Conservation (phyloP, 2,329 filamentous ascomycete species). For the Westerdykella aurantiaca region DNA sequence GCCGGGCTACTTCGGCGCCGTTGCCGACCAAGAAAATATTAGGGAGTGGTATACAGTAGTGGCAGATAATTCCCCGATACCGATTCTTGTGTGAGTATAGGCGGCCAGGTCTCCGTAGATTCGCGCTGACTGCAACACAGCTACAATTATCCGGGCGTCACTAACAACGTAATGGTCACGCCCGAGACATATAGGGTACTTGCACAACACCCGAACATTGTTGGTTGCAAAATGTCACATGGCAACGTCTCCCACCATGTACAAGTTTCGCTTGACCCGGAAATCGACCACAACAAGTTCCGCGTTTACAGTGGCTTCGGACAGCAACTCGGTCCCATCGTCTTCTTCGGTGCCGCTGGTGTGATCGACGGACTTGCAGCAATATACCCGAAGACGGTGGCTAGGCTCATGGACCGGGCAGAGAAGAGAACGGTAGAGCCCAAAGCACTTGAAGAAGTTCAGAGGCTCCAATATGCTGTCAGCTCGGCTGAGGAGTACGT, state of each 20-base stretch:
- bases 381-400: constrained; percentile 58
- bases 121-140: constrained; percentile 28
- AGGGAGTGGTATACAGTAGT: constrained; percentile 56
- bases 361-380: constrained; percentile 62
- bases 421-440: constrained; percentile 34
- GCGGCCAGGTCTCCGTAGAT: not conserved
- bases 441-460: constrained; percentile 44
- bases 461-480: constrained; percentile 55
- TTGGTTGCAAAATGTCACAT: constrained; percentile 65
- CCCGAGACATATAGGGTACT: constrained; percentile 55
- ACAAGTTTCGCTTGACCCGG: constrained; percentile 55
- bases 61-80: constrained; percentile 56
- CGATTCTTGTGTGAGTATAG: constrained; percentile 52
- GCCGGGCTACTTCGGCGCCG: constrained; percentile 59
- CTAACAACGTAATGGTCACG: constrained; percentile 57
- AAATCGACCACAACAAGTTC: constrained; percentile 55
- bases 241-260: constrained; percentile 60
- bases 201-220: constrained; percentile 59
- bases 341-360: constrained; percentile 58
- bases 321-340: constrained; percentile 58
- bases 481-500: constrained; percentile 58
- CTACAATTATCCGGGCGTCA: constrained; percentile 62
- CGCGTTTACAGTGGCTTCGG: constrained; percentile 60
- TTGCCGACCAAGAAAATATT: constrained; percentile 54
- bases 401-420: constrained; percentile 51